Evolutionary conservation across 1,284 basidiomycete genomes (phyloP).

Genomic region (Rhodotorula sp.): DNA sequence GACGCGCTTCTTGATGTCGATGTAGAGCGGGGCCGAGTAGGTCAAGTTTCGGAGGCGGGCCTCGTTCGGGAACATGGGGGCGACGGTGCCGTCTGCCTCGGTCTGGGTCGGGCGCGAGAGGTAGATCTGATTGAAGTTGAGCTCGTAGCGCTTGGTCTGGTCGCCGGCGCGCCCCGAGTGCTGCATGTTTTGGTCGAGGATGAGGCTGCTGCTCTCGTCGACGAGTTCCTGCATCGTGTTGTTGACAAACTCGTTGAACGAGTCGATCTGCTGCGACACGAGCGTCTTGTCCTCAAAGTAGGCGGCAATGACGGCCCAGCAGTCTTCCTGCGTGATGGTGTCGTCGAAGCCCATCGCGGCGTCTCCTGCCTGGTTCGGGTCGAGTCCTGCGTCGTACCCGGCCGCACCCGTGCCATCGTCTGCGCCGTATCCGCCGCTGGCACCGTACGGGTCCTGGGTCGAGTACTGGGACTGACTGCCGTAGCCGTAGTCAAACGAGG

Average conservation of each 20-base stretch:
- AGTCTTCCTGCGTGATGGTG: constrained; percentile 41
- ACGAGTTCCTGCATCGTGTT: constrained; percentile 99
- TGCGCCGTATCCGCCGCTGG: neutral
- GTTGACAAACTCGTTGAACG: constrained; percentile 98
- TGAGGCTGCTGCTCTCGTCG: constrained; percentile 89
- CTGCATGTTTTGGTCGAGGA: constrained; percentile 93
- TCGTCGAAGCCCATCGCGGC: constrained; percentile 11
- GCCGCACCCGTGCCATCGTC: neutral
- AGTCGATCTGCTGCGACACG: constrained; percentile 95
- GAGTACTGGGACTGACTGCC: constrained; percentile 6
- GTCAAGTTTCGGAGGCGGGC: constrained; percentile 90
- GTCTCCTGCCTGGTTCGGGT: neutral
- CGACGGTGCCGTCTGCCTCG: constrained; percentile 91
- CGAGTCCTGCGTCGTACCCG: neutral
- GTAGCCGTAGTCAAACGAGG: constrained; percentile 11
- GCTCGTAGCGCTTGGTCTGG: constrained; percentile 82
- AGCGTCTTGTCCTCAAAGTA: constrained; percentile 98
- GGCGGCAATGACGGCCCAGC: constrained; percentile 88
- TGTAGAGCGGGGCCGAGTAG: constrained; percentile 93
- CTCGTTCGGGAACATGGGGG: constrained; percentile 95
- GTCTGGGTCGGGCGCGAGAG: constrained; percentile 90
- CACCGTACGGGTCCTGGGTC: neutral
- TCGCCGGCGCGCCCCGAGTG: constrained; percentile 82
- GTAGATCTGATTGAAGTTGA: constrained; percentile 97
- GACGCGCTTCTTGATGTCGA: constrained; percentile 90